phyloP scores from a whole-genome alignment of 257 asterid species.

The Eucommia ulmoides region DNA sequence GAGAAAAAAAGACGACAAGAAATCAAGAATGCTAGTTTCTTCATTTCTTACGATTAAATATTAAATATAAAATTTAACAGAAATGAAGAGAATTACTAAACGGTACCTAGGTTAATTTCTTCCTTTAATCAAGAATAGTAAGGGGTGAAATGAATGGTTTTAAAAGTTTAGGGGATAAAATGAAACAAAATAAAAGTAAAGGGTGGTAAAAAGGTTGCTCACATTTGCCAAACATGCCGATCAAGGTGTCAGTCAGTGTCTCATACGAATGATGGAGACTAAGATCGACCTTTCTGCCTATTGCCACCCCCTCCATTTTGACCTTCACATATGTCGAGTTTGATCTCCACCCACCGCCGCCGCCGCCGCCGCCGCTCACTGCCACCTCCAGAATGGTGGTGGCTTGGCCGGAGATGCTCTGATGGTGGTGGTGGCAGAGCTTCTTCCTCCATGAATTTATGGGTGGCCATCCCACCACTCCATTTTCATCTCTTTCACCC shows the following conservation, averaged over 20 bases:
- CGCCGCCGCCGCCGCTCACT: constrained; percentile 1
- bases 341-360: not conserved
- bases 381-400: too few species aligned
- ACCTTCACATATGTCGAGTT: not conserved
- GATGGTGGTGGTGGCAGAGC: not conserved
- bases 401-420: too few species aligned
- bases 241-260: not conserved
- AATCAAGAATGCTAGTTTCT: too few species aligned
- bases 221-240: not conserved
- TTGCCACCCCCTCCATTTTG: not conserved
- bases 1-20: too few species aligned
- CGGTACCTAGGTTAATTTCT: too few species aligned
- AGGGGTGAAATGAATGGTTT: not conserved
- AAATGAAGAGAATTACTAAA: not conserved
- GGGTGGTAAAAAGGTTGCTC: too few species aligned
- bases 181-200: too few species aligned
- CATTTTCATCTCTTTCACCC: not conserved
- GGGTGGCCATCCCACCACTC: not conserved
- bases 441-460: not conserved
- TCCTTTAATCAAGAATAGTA: not conserved
- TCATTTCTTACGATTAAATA: too few species aligned
- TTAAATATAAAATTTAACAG: too few species aligned
- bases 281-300: not conserved
- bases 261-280: not conserved
- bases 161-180: not conserved